Percentiles rank a stretch among this genome's conserved stretches.
These are phyloP conservation scores for Aristolochia californica DNA, from an alignment of 164 flowering plant genomes.

Conservation along the genomic window DNA sequence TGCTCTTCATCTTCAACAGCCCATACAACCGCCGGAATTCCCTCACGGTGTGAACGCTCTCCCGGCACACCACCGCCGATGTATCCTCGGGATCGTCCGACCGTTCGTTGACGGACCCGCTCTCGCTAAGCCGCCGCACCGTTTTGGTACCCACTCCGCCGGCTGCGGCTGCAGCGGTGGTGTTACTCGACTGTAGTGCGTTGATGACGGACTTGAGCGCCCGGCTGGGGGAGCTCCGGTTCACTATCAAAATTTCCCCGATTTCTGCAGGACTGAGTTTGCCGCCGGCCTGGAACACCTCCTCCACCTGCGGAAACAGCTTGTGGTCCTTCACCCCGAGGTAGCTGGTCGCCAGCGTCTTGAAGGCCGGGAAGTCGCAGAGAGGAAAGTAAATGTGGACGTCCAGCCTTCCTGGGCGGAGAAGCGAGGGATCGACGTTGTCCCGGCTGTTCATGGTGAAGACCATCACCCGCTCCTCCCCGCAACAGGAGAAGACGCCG, in stretches of 20 bases:
- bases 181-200: conserved; percentile 40
- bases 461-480: conserved; percentile 71
- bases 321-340: conserved; percentile 84
- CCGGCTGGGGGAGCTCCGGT: conserved; percentile 65
- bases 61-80: conserved; percentile 25
- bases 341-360: conserved; percentile 50
- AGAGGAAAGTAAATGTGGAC: conserved; percentile 65
- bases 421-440: conserved; percentile 36
- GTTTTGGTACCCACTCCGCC: not conserved
- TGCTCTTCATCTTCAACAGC: conserved; percentile 34
- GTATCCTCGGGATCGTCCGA: conserved; percentile 23
- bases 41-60: conserved; percentile 41
- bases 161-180: conserved; percentile 10
- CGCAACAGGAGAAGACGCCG: conserved; percentile 66
- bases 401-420: conserved; percentile 81
- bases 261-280: conserved; percentile 68
- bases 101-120: conserved; percentile 13
- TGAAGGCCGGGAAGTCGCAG: conserved; percentile 66
- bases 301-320: conserved; percentile 72
- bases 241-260: conserved; percentile 71
- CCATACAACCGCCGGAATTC: conserved; percentile 60
- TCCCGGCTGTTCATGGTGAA: conserved; percentile 62
- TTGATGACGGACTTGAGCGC: conserved; percentile 65
- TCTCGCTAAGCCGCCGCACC: conserved; percentile 11
- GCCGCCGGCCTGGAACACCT: conserved; percentile 50